A percentile compares a stretch with the other conserved stretches of the same genome.
Evolutionary conservation across 2,329 filamentous ascomycete species (phyloP).

Genomic region (Stachybotrys echinatus): DNA sequence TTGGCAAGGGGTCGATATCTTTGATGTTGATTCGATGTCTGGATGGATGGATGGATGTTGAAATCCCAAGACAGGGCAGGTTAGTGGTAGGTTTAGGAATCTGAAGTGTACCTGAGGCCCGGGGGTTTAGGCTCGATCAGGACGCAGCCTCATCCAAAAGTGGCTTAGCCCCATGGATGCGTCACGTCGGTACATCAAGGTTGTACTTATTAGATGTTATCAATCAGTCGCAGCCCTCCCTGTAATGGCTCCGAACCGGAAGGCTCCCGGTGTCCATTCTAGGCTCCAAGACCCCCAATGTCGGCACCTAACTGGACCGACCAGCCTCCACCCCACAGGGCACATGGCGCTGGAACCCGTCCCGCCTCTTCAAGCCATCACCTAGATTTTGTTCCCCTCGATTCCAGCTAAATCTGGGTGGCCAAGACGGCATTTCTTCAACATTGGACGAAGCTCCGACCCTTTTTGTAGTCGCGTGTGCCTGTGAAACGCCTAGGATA

Average conservation of each 20-base stretch:
- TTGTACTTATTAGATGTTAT: no score
- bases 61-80: no score
- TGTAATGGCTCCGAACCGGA: not conserved
- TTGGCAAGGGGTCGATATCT: no score
- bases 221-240: no score
- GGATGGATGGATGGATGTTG: no score
- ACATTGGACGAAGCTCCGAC: not conserved
- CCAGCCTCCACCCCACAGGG: not conserved
- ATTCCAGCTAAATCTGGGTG: not conserved
- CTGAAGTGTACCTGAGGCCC: no score
- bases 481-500: not conserved
- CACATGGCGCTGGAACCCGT: not conserved
- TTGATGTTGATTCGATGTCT: no score
- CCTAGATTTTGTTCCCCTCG: not conserved
- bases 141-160: no score
- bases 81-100: no score
- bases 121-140: no score
- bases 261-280: not conserved
- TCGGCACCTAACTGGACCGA: not conserved
- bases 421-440: not conserved
- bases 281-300: not conserved
- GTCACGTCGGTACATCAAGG: no score
- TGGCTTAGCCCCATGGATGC: no score
- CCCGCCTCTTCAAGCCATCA: not conserved
- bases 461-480: not conserved